phyloP scores from a whole-genome alignment of 305 asterid species.

The Vinca major region DNA sequence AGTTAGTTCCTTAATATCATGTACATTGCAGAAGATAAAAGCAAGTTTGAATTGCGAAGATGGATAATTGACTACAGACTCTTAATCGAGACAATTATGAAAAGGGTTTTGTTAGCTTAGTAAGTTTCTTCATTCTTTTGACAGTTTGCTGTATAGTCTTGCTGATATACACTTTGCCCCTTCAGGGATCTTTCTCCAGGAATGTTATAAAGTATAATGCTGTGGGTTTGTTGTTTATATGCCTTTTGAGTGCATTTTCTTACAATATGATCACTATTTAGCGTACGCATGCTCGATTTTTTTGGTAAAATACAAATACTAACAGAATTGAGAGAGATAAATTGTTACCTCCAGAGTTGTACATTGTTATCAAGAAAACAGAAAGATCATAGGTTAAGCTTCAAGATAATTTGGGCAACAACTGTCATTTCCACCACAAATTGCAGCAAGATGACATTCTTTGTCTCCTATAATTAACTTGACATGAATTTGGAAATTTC shows the following conservation, averaged over 20 bases:
- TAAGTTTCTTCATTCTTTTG: not conserved
- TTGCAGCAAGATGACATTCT: not conserved
- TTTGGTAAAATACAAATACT: not conserved
- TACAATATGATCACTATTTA: not conserved
- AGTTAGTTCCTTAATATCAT: constrained; percentile 47
- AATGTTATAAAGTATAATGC: not conserved
- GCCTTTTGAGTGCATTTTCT: not conserved
- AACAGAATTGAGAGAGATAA: not conserved
- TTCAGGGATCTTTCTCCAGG: not conserved
- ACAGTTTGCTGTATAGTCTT: constrained; percentile 4
- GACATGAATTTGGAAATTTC: not conserved
- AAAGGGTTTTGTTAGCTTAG: constrained; percentile 2
- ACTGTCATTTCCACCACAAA: not conserved
- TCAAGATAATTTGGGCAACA: not conserved
- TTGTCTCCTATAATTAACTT: not conserved
- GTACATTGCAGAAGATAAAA: constrained; percentile 61
- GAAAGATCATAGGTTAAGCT: not conserved
- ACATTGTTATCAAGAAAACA: not conserved
- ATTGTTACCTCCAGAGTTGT: not conserved
- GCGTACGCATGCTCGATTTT: not conserved
- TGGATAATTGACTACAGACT: too few species aligned
- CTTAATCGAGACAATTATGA: too few species aligned
- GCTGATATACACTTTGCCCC: not conserved
- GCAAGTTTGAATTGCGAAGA: constrained; percentile 64
- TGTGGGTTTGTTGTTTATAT: not conserved